phyloP scores from a whole-genome alignment of 306 rosid genomes.

The Cercis canadensis region DNA sequence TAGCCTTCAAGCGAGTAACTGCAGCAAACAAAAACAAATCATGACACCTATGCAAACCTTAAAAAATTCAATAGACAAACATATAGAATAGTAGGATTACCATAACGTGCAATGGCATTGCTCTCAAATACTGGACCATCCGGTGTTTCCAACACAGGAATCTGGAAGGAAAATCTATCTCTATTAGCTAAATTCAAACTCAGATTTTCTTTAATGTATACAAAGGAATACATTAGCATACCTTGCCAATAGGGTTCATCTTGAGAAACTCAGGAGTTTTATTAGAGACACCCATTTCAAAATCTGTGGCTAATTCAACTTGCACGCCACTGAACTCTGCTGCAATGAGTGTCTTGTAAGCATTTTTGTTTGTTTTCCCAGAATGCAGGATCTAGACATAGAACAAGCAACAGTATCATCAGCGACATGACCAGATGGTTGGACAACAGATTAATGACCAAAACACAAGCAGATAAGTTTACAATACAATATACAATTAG shows the following conservation, averaged over 20 bases:
- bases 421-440: not conserved
- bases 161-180: conserved; percentile 41
- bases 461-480: too few species aligned
- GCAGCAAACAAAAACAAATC: conserved; percentile 26
- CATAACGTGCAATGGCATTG: conserved; percentile 85
- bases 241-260: conserved; percentile 91
- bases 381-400: conserved; percentile 65
- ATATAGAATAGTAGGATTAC: conserved; percentile 36
- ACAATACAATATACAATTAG: not conserved
- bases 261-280: conserved; percentile 77
- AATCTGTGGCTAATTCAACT: conserved; percentile 52
- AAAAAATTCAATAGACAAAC: not conserved
- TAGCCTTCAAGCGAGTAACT: conserved; percentile 70
- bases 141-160: conserved; percentile 80
- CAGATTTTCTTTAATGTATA: not conserved
- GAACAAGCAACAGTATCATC: not conserved
- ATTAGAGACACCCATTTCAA: conserved; percentile 77
- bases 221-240: not conserved
- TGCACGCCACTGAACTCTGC: conserved; percentile 66
- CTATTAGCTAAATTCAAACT: not conserved
- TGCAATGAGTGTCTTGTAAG: conserved; percentile 63
- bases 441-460: too few species aligned
- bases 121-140: conserved; percentile 84
- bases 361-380: conserved; percentile 55
- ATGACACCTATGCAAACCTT: not conserved